Evolutionary conservation across 2,329 filamentous ascomycete genomes (phyloP), one percentile per base, ranked within the genome.

Genomic region (Saccharata proteae): DNA sequence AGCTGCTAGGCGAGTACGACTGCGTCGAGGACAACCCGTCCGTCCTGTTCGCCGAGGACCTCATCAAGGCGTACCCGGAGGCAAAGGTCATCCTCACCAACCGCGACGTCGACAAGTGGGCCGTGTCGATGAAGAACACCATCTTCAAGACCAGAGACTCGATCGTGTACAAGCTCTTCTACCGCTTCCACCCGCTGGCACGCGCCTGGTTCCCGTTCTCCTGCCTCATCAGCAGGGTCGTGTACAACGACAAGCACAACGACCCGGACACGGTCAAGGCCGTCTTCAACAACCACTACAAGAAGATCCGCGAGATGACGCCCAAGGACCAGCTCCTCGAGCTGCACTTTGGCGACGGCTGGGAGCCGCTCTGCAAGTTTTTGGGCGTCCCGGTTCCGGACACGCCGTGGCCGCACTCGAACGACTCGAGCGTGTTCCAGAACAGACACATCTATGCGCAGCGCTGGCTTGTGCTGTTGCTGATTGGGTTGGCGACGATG

Each of bases 331-430:
- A 42, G 5, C 32, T 54, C 18, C 40, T 55, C n/a, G 42, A 49
- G 26, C 44, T 46, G 27, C 24, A 36, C 23, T 16, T 43, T n/a
- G 29, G 41, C 4, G 36, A 42, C 29, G 46, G 45, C 3, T 55
- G 51, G 51, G 40, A 38, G 29, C 45, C 46, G 8, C 26, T 52
- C 16, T 52, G 49, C 32, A 28, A 42, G 8, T 54, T 51, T 23
- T 35, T 55, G 12, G 43, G 37, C 0, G 38, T 42, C 19, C 18
- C 36, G 1, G 34, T 47, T 2, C 49, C 51, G 6, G 27, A 41
- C 8, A 39, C 35, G 11, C 32, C 36, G 3, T 47, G 49, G 30
- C 50, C 49, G 6, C 17, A 32, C 6, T 30, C 38, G 6, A 32
- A 43, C n/a, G 35, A 42, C 9, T 26, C 25, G 7, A 26, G 25